Conservation (phyloP, 1,139 yeast species). For the Debaryomyces psychrophilus region DNA sequence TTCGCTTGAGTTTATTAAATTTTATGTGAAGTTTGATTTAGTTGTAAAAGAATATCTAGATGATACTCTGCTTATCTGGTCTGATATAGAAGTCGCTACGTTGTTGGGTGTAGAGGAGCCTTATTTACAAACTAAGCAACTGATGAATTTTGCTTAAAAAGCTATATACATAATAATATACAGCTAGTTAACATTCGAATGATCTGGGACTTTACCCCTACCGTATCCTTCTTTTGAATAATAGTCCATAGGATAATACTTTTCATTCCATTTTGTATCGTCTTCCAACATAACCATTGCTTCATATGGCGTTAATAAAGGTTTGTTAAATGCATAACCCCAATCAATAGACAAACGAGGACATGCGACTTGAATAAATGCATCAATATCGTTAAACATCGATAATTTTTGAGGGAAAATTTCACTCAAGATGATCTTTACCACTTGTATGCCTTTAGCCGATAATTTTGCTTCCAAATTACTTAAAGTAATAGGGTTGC, state of each 20-base stretch:
- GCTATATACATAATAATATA: conserved; percentile 1
- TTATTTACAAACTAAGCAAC: conserved; percentile 14
- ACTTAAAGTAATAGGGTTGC: conserved; percentile 75
- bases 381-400: conserved; percentile 93
- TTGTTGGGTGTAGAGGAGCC: conserved; percentile 60
- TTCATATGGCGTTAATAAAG: conserved; percentile 92
- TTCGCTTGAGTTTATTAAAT: conserved; percentile 51
- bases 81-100: conserved; percentile 62
- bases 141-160: conserved; percentile 9
- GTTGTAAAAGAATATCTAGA: conserved; percentile 46
- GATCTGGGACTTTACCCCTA: conserved; percentile 70
- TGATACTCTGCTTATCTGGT: conserved; percentile 49
- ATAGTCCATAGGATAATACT: conserved; percentile 93
- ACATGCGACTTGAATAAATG: conserved; percentile 96
- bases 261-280: conserved; percentile 67
- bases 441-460: conserved; percentile 64
- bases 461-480: conserved; percentile 59
- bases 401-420: conserved; percentile 91
- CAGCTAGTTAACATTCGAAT: conserved; percentile 14
- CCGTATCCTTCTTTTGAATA: conserved; percentile 92
- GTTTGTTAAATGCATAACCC: conserved; percentile 97
- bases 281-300: conserved; percentile 86
- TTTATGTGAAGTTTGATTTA: conserved; percentile 53
- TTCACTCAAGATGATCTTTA: conserved; percentile 85
- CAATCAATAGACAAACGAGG: conserved; percentile 96